Evolutionary conservation across 2,329 filamentous ascomycete species (phyloP), one percentile per base, ranked within the genome.

Genomic region (Canariomyces notabilis): DNA sequence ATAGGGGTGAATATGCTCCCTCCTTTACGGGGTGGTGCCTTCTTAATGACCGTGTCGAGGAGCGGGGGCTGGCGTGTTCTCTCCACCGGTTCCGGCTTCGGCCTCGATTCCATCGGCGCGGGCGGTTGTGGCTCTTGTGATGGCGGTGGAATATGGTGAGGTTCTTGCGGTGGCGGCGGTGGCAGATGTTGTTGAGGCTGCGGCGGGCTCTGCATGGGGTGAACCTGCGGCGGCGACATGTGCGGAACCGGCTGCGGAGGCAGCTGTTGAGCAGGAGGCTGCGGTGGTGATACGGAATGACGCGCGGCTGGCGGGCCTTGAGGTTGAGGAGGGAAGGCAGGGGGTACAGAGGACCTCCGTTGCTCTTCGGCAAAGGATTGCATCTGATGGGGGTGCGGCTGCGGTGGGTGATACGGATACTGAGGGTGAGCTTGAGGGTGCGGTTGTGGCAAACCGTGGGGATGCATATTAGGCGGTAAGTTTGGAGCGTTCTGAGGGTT

Each of bases 1-100:
- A 98, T 95, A 0, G 93, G 93, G 0, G 93, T 98, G 63, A 97
- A 97, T 49, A 98, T 97, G 64, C 90, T 96, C 62, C 90, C 85
- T 18, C 85, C 84, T 64, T 90, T 90, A 26, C 87, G 83, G 59
- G 84, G 86, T 2, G 85, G 83, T 53, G 87, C 70, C 56, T 78
- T 80, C 64, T 79, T 79, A 52, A 80, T 75, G 15, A 72, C 72
- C 5, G 71, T 79, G 55, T 77, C 77, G 42, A 76, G 61, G 35
- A 74, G 58, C 7, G 68, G 74, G 26, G 70, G 67, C 49, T 71
- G 67, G 18, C 59, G 57, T 3, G 68, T 66, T 29, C 71, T 65
- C 26, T 46, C 56, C 8, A 48, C 32, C 7, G 71, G 68, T n/a
- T 80, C 75, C 7, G 62, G 59, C 56, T 70, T 74, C 7, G 67